Percentiles rank a stretch among this genome's conserved stretches.
Evolutionary conservation across 768 basidiomycete species (phyloP).

Genomic region (Tylopilus felleus): DNA sequence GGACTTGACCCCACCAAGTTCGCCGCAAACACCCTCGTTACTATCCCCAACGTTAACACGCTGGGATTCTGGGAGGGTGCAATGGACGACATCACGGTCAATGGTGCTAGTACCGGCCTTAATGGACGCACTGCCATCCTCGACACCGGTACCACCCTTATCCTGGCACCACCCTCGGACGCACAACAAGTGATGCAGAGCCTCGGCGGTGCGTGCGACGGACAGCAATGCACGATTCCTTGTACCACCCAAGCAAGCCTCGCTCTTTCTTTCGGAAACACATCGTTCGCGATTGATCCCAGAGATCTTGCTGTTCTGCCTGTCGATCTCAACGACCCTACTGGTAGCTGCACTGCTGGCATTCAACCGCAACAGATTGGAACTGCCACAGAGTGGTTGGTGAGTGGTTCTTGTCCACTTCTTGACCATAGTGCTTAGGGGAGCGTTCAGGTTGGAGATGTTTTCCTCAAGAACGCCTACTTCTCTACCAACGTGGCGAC

Average conservation of each 20-base stretch:
- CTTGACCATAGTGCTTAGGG: not conserved
- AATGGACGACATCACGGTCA: slow-evolving; percentile 55
- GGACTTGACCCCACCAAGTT: slow-evolving; percentile 71
- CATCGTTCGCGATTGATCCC: slow-evolving; percentile 59
- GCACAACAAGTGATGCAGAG: slow-evolving; percentile 56
- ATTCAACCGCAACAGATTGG: slow-evolving; percentile 63
- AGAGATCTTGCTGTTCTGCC: slow-evolving; percentile 62
- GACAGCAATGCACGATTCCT: slow-evolving; percentile 57
- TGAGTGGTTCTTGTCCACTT: slow-evolving; percentile 33
- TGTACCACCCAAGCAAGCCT: slow-evolving; percentile 55
- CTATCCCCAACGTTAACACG: slow-evolving; percentile 58
- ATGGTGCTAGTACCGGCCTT: slow-evolving; percentile 52
- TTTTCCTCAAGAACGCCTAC: slow-evolving; percentile 76
- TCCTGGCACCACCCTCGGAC: slow-evolving; percentile 44
- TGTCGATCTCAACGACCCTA: slow-evolving; percentile 44
- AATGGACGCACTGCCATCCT: slow-evolving; percentile 67
- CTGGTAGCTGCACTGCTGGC: slow-evolving; percentile 67
- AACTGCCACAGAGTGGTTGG: slow-evolving; percentile 63
- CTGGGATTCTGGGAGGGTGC: slow-evolving; percentile 80
- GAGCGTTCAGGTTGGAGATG: slow-evolving; percentile 51
- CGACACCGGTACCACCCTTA: slow-evolving; percentile 48
- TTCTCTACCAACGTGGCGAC: slow-evolving; percentile 59
- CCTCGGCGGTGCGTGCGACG: slow-evolving; percentile 50
- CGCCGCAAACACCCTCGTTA: slow-evolving; percentile 52
- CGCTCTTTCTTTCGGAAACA: slow-evolving; percentile 57